Base-by-base conservation (phyloP, 805 yeast species). In the Candida boleticola region DNA sequence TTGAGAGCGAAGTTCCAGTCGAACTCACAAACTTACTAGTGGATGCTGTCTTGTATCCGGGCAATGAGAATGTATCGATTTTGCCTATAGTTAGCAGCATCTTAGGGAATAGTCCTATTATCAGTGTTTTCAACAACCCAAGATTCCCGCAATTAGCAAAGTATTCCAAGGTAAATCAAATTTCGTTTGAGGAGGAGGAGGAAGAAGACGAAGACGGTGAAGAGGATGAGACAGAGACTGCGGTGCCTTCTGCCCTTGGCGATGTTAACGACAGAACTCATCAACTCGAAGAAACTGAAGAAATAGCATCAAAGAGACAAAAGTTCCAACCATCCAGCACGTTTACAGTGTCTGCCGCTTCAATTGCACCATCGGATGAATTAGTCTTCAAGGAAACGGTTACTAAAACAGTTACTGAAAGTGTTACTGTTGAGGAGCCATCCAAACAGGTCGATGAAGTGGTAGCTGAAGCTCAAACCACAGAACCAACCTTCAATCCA, bases 41-140 rank as follows among this genome's bases (percentile, higher is more conserved):
- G 38, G 60, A 73, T 3, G 62, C 85, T n/a, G 77, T 87, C 2
- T 51, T 87, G 31, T 79, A 75, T 55, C 96, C 96, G 2, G 87
- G 85, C 3, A 67, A 68, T 30, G 83, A 81, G 39, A 73, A 76
- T 31, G 74, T 76, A 32, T 82, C 89, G 11, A 70, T 86, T 23
- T 67, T 86, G 46, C 96, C 97, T 6, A 79, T 90, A 44, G 83
- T 85, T 1, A 60, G 79, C 10, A 63, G 69, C 2, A 54, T 85
- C 4, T 57, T 84, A 45, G 71, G 70, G 3, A 60, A 73, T 32
- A 78, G 80, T 53, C 74, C 70, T 6, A 55, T 77, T 17, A 57
- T 82, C 32, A 78, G 86, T 53, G 68, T 84, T 1, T 69, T 87
- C 51, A 74, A 79, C 41, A 84, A 85, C 52, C 95, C 96, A 32